Base-by-base conservation (phyloP, 2,329 filamentous ascomycete genomes). In the Bipolaris bicolor region DNA sequence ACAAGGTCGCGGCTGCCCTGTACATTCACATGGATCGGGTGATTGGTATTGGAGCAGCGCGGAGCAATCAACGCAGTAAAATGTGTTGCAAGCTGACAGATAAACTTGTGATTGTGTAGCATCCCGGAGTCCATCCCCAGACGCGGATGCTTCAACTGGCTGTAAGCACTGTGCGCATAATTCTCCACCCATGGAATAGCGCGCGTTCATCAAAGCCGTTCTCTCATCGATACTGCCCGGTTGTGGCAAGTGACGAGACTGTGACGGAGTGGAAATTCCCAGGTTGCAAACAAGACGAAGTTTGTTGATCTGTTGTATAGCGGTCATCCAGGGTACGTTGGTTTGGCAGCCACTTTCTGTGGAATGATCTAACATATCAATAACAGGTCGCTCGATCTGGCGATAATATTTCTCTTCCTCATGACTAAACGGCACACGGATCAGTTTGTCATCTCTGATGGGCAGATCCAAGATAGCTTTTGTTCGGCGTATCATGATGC, bases 251-350 rank as follows among this genome's bases (percentile, higher is more conserved):
- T 15, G 22, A 22, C 20, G 20, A 15, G 39, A 15, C 4, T 40
- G 24, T 29, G 47, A 44, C 7, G 24, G 34, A 39, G 39, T 20
- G 16, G 36, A 49, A 15, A 13, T 34, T 3, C 82, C 82, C 0
- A 83, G 59, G 44, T 83, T 79, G 39, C 82, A 84, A 2, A 83
- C 64, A 15, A 81, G 64, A 0, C 82, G 71, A 36, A 84, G 63
- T 0, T 73, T 66, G 34, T 83, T 79, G 36, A 84, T 82, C 37
- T 76, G 72, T 52, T 81, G 77, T 0, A 84, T 57, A 0, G 77
- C 76, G 3, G 16, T 53, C 18, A 41, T 46, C 48, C 43, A 56
- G 1, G 44, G 29, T 3, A 10, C 40, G 7, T 66, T 13, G 1
- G 22, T 7, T 18, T 45, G 29, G 26, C 18, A 6, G 15, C 16